A percentile compares a stretch with the other conserved stretches of the same genome.
Evolutionary conservation across 345 rosid species (phyloP).

Genomic region (Brassica incana): DNA sequence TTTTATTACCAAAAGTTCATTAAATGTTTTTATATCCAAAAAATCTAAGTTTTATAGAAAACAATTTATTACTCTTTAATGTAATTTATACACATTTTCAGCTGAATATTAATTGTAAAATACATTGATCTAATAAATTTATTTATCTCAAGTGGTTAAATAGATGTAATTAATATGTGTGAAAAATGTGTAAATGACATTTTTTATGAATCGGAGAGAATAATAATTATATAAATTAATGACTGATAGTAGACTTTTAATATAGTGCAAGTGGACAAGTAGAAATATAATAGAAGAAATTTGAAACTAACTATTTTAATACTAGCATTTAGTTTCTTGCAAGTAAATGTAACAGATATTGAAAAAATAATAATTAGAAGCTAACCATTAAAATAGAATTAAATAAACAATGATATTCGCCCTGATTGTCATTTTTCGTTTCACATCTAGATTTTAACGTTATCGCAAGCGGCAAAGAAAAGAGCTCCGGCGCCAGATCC

Average conservation of each 20-base stretch:
- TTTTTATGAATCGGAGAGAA: too few species aligned
- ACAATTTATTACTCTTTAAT: not conserved
- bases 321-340: not conserved
- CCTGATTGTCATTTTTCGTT: not conserved
- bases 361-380: not conserved
- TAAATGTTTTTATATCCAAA: not conserved
- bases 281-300: too few species aligned
- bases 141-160: too few species aligned
- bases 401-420: not conserved
- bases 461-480: constrained; percentile 47
- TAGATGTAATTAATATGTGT: too few species aligned
- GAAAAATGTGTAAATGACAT: too few species aligned
- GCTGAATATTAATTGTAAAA: too few species aligned
- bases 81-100: too few species aligned
- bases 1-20: not conserved
- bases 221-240: too few species aligned
- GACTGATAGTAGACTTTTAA: not conserved
- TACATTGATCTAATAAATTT: too few species aligned
- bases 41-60: not conserved
- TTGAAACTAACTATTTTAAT: not conserved
- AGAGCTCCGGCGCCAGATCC: constrained; percentile 63
- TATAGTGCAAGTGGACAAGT: not conserved
- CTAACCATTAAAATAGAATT: not conserved
- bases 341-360: not conserved
- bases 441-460: not conserved